Conservation (phyloP, 2,329 filamentous ascomycete species). For the Myriosclerotinia scirpicola region DNA sequence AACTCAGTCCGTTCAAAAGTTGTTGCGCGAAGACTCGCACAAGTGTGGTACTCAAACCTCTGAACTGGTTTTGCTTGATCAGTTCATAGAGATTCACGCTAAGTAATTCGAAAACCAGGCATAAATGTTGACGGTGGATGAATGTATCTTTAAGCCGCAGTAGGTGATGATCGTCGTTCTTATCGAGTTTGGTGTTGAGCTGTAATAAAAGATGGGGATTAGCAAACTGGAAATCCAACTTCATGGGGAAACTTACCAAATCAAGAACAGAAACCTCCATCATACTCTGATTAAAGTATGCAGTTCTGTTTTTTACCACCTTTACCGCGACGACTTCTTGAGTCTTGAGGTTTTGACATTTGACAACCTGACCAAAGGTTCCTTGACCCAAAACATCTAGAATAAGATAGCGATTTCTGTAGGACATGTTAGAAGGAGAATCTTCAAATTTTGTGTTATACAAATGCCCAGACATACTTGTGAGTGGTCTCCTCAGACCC, state of each 20-base stretch:
- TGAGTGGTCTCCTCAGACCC: constrained; percentile 97
- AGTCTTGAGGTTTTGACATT: constrained; percentile 97
- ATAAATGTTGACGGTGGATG: constrained; percentile 95
- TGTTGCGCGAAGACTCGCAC: constrained; percentile 98
- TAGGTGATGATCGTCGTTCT: constrained; percentile 97
- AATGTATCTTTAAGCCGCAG: constrained; percentile 95
- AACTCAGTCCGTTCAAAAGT: constrained; percentile 83
- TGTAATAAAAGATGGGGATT: constrained; percentile 42
- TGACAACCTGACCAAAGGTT: constrained; percentile 97
- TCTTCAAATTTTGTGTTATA: constrained; percentile 25
- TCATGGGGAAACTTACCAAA: constrained; percentile 59
- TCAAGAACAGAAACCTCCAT: constrained; percentile 99
- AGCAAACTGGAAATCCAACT: constrained; percentile 29
- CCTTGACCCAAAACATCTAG: constrained; percentile 95
- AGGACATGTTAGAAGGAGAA: constrained; percentile 36
- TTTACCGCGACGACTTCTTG: constrained; percentile 99
- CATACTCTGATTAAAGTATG: constrained; percentile 99
- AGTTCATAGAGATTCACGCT: constrained; percentile 98
- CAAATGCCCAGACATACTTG: constrained; percentile 62
- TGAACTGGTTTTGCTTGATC: constrained; percentile 99
- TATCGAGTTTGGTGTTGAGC: constrained; percentile 98
- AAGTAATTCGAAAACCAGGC: constrained; percentile 91
- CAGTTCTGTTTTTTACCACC: constrained; percentile 98
- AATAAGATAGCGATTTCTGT: constrained; percentile 90
- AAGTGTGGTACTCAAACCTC: constrained; percentile 91